Conservation (phyloP, 169 alveolate genomes). For the Plasmodium yoelii region DNA sequence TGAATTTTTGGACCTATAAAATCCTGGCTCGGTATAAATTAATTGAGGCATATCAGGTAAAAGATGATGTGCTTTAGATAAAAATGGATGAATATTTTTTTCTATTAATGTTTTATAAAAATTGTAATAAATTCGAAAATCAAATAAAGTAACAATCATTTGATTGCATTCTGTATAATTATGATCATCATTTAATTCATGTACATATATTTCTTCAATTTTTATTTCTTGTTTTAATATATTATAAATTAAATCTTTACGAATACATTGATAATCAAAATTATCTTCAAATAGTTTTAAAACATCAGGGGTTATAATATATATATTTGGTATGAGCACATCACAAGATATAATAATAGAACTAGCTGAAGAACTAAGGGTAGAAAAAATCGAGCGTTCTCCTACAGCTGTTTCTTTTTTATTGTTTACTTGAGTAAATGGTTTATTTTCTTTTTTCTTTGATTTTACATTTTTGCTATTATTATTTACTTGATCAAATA, state of each 20-base stretch:
- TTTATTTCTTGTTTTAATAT: conserved; percentile 73
- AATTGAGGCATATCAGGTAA: conserved; percentile 58
- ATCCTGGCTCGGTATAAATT: conserved; percentile 37
- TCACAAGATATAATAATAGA: conserved; percentile 47
- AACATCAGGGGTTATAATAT: conserved; percentile 72
- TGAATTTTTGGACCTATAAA: conserved; percentile 49
- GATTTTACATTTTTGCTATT: conserved; percentile 2
- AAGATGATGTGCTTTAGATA: conserved; percentile 39
- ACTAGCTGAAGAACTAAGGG: conserved; percentile 15
- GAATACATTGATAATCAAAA: conserved; percentile 73
- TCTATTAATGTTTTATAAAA: conserved; percentile 66
- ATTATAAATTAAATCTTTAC: conserved; percentile 63
- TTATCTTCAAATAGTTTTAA: conserved; percentile 63
- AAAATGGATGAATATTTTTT: conserved; percentile 71
- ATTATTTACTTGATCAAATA: conserved; percentile 37
- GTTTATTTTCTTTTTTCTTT: neutral
- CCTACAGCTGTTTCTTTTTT: neutral
- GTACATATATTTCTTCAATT: conserved; percentile 70
- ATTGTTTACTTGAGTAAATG: neutral
- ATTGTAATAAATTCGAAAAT: conserved; percentile 60
- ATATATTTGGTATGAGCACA: conserved; percentile 47
- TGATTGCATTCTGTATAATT: conserved; percentile 72
- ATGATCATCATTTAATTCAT: conserved; percentile 43
- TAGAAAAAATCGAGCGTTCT: neutral
- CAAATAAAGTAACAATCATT: conserved; percentile 62